A percentile compares a stretch with the other conserved stretches of the same genome.
These are phyloP conservation scores for Ceratobasidium sp. DNA, from an alignment of 1,284 basidiomycete species.

Conservation along the genomic window DNA sequence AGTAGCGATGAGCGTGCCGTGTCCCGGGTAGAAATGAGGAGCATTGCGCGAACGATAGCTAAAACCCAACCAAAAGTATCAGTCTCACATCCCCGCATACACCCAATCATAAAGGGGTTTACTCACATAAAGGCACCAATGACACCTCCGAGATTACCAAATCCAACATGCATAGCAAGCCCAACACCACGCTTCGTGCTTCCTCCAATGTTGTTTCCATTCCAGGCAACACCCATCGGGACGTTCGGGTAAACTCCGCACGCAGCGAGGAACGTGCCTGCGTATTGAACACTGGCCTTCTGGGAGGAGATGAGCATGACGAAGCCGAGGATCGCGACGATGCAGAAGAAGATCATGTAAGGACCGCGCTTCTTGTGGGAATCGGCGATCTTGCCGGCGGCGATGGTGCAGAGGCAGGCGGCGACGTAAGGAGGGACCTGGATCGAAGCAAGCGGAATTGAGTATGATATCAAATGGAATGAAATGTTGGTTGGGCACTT, in stretches of 20 bases:
- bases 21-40: slow-evolving; percentile 66
- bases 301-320: slow-evolving; percentile 52
- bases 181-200: slow-evolving; percentile 67
- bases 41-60: slow-evolving; percentile 59
- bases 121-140: slow-evolving; percentile 52
- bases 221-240: slow-evolving; percentile 66
- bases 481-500: too few species aligned
- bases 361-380: slow-evolving; percentile 28
- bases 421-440: slow-evolving; percentile 24
- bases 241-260: slow-evolving; percentile 46
- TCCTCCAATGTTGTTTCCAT: slow-evolving; percentile 69
- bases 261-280: slow-evolving; percentile 62
- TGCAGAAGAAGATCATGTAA: slow-evolving; percentile 50
- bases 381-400: slow-evolving; percentile 50
- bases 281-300: slow-evolving; percentile 59
- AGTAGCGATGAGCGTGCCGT: slow-evolving; percentile 66
- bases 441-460: neutral
- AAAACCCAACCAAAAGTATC: slow-evolving; percentile 57
- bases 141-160: neutral
- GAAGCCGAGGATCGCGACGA: slow-evolving; percentile 54
- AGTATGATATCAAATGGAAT: neutral
- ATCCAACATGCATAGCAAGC: slow-evolving; percentile 60
- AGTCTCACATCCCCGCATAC: slow-evolving; percentile 6
- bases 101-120: neutral
- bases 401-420: slow-evolving; percentile 54